Percentiles rank a stretch among this genome's conserved stretches.
Conservation (phyloP, 2,329 filamentous ascomycete species). For the Aspergillus niger region DNA sequence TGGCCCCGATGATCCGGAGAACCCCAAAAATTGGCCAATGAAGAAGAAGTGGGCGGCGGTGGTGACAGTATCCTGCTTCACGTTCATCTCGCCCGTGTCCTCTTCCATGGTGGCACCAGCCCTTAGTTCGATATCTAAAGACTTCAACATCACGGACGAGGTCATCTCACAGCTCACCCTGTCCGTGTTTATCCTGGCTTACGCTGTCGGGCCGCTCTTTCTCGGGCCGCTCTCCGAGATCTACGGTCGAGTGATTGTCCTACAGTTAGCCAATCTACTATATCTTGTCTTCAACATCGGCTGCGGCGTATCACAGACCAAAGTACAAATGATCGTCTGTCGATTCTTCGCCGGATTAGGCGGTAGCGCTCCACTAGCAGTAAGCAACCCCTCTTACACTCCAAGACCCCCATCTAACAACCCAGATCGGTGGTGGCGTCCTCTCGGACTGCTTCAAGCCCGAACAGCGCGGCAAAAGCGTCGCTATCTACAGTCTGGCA, state of each 20-base stretch:
- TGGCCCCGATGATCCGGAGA: constrained; percentile 53
- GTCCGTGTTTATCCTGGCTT: constrained; percentile 59
- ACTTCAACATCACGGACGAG: constrained; percentile 54
- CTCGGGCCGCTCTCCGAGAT: constrained; percentile 58
- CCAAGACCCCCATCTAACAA: constrained; percentile 4
- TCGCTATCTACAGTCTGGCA: constrained; percentile 64
- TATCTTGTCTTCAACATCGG: constrained; percentile 62
- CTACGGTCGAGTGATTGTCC: constrained; percentile 57
- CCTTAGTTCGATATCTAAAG: constrained; percentile 54
- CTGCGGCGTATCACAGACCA: constrained; percentile 58
- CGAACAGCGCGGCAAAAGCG: constrained; percentile 64
- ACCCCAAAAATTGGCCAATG: constrained; percentile 57
- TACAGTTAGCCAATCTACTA: constrained; percentile 58
- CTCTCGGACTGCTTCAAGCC: constrained; percentile 61
- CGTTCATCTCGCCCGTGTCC: constrained; percentile 65
- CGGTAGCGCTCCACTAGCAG: constrained; percentile 58
- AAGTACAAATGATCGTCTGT: constrained; percentile 58
- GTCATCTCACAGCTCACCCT: constrained; percentile 53
- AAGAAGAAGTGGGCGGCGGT: constrained; percentile 61
- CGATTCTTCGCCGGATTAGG: constrained; percentile 62
- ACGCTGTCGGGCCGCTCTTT: constrained; percentile 55
- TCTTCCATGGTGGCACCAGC: constrained; percentile 62
- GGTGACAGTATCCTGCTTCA: constrained; percentile 59
- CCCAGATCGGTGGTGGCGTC: constrained; percentile 51
- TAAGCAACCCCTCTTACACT: constrained; percentile 29